Conservation (phyloP, 257 asterid genomes). For the Lycium ferocissimum region DNA sequence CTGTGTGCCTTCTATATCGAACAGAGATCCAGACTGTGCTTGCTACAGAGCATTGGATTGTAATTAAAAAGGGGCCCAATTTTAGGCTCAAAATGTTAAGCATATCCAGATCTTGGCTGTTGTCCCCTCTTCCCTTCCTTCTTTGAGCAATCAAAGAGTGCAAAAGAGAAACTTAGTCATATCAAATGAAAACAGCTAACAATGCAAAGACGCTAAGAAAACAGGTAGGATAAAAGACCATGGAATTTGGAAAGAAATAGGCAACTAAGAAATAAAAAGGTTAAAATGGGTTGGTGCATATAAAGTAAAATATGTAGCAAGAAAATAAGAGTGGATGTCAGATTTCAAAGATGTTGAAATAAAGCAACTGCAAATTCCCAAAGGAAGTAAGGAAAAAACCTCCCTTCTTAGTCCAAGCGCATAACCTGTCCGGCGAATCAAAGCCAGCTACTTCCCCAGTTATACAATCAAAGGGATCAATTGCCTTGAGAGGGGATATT, state of each 20-base stretch:
- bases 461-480: background rate
- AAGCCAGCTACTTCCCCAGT: constrained; percentile 11
- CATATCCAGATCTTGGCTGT: background rate
- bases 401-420: background rate
- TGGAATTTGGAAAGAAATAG: background rate
- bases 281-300: background rate
- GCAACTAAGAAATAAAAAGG: background rate
- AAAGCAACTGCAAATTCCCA: background rate
- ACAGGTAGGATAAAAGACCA: background rate
- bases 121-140: background rate
- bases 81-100: background rate
- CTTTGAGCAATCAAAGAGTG: background rate
- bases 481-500: background rate
- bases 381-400: background rate
- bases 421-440: background rate
- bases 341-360: background rate
- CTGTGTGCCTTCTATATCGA: background rate
- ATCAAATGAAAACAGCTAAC: background rate
- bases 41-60: background rate
- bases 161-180: background rate
- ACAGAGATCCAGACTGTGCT: background rate
- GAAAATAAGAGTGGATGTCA: background rate
- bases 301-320: background rate
- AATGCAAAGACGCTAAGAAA: background rate
- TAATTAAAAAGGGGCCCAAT: background rate